These are phyloP conservation scores for Calonectria naviculata DNA, from an alignment of 2,329 filamentous ascomycete species.

Conservation along the genomic window DNA sequence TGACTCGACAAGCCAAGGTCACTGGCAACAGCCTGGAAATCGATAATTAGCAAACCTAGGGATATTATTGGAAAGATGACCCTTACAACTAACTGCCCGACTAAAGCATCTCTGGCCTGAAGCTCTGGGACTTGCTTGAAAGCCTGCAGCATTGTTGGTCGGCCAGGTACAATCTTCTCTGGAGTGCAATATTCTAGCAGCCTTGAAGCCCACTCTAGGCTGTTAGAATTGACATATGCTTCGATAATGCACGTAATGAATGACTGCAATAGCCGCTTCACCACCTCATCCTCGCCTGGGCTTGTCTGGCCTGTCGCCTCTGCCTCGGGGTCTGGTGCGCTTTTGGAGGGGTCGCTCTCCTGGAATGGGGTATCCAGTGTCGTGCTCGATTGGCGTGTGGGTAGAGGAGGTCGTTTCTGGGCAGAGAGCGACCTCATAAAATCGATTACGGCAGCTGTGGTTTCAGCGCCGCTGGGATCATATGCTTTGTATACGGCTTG, in stretches of 20 bases:
- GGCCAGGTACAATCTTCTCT: slow-evolving; percentile 69
- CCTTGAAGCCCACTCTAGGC: slow-evolving; percentile 71
- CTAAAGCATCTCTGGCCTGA: slow-evolving; percentile 70
- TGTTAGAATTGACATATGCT: slow-evolving; percentile 73
- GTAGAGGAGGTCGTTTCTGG: slow-evolving; percentile 72
- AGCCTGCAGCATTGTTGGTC: slow-evolving; percentile 69
- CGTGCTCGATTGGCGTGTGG: slow-evolving; percentile 68
- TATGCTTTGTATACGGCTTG: slow-evolving; percentile 78
- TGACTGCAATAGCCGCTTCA: slow-evolving; percentile 74
- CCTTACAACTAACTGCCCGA: slow-evolving; percentile 79
- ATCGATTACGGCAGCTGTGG: slow-evolving; percentile 76
- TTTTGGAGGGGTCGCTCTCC: slow-evolving; percentile 64
- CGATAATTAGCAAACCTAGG: slow-evolving; percentile 25
- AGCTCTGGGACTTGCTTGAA: slow-evolving; percentile 74
- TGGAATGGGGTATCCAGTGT: slow-evolving; percentile 65
- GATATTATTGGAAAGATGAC: slow-evolving; percentile 24
- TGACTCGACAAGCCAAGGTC: slow-evolving; percentile 67
- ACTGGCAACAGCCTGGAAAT: slow-evolving; percentile 67
- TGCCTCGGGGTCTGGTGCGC: slow-evolving; percentile 72
- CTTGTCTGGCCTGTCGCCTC: slow-evolving; percentile 47
- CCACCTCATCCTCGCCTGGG: slow-evolving; percentile 69
- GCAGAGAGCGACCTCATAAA: slow-evolving; percentile 77
- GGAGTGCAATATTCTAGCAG: slow-evolving; percentile 77
- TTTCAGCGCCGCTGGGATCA: slow-evolving; percentile 70
- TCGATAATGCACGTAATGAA: slow-evolving; percentile 85